Evolutionary conservation across 1,284 basidiomycete genomes (phyloP).

Genomic region (Ceratobasidium theobromae): DNA sequence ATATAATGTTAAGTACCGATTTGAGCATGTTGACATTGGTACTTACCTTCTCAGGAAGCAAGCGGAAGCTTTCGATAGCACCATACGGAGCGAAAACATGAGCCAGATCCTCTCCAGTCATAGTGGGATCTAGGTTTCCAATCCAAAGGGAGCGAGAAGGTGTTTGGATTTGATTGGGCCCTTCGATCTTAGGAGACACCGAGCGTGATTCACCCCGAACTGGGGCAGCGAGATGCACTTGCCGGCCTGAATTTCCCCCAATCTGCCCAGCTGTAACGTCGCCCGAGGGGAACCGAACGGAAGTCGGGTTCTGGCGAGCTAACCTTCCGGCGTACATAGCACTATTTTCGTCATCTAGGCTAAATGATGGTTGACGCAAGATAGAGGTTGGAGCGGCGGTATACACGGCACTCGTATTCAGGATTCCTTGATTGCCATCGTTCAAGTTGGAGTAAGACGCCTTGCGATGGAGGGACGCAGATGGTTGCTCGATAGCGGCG

Average conservation of each 20-base stretch:
- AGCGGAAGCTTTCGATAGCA: constrained; percentile 89
- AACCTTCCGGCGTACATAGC: constrained; percentile 27
- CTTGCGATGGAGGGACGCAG: constrained; percentile 35
- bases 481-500: constrained; percentile 47
- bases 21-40: not conserved
- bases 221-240: constrained; percentile 33
- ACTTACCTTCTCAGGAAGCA: constrained; percentile 92
- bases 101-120: constrained; percentile 92
- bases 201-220: constrained; percentile 49
- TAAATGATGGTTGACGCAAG: constrained; percentile 29
- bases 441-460: constrained; percentile 26
- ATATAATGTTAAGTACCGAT: not conserved
- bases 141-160: constrained; percentile 97
- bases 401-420: constrained; percentile 7
- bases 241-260: constrained; percentile 7
- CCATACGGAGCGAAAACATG: constrained; percentile 95
- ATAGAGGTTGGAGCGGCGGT: constrained; percentile 21
- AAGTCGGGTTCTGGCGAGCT: constrained; percentile 26
- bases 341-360: constrained; percentile 30
- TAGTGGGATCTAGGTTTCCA: constrained; percentile 90
- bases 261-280: constrained; percentile 42
- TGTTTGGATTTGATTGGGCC: constrained; percentile 71
- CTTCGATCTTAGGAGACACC: constrained; percentile 75
- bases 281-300: constrained; percentile 68
- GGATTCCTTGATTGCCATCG: constrained; percentile 25